Percentiles rank a stretch among this genome's conserved stretches.
Conservation (phyloP, 2,329 filamentous ascomycete genomes). For the Ophiosphaerella narmari region DNA sequence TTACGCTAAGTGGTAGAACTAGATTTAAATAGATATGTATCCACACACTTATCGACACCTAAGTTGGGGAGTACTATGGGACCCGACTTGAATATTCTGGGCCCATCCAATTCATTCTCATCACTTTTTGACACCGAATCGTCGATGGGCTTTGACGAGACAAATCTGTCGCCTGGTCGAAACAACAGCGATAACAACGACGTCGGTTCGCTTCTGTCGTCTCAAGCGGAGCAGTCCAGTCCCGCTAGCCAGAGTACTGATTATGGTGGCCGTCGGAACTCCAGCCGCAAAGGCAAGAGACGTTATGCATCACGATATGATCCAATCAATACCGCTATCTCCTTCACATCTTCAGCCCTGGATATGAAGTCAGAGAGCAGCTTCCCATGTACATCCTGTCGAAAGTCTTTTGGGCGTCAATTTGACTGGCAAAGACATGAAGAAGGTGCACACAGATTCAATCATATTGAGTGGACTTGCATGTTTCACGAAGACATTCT, state of each 20-base stretch:
- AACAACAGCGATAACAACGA: too few relatives aligned
- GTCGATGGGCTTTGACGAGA: background rate
- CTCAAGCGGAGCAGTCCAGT: too few relatives aligned
- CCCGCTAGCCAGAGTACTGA: too few relatives aligned
- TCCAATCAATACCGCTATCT: background rate
- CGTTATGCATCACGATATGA: background rate
- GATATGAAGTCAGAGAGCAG: background rate
- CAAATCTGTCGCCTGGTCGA: too few relatives aligned
- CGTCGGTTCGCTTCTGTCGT: too few relatives aligned
- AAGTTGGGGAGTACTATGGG: background rate
- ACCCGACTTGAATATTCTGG: background rate
- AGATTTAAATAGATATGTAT: background rate
- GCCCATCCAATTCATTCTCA: background rate
- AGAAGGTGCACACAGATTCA: slow-evolving; percentile 9
- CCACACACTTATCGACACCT: background rate
- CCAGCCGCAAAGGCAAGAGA: slow-evolving; percentile 9
- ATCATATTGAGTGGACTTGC: slow-evolving; percentile 13
- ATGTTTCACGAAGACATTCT: slow-evolving; percentile 8
- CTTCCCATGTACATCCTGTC: slow-evolving; percentile 15
- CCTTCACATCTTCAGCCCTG: background rate
- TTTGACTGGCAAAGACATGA: slow-evolving; percentile 22
- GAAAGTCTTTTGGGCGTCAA: slow-evolving; percentile 7
- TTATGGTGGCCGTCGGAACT: too few relatives aligned
- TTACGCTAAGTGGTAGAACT: background rate
- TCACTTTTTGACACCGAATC: background rate